Evolutionary conservation across 257 asterid species (phyloP).

Genomic region (Primulina tabacum): DNA sequence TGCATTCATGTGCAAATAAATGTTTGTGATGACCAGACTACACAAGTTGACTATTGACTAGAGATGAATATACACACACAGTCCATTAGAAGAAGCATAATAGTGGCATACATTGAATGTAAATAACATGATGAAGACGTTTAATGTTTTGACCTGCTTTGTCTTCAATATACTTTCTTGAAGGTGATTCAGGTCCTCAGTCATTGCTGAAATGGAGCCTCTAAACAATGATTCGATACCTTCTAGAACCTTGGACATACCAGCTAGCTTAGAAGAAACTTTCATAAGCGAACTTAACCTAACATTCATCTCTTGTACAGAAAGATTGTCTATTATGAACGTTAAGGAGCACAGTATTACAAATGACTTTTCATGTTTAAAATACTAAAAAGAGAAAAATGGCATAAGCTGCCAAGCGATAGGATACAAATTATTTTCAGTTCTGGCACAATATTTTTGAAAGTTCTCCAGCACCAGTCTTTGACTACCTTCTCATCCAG

Average conservation of each 20-base stretch:
- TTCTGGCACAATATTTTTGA: constrained; percentile 50
- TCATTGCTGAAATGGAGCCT: constrained; percentile 67
- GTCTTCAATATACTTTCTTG: constrained; percentile 79
- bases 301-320: constrained; percentile 45
- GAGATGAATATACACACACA: neutral
- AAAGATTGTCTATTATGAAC: constrained; percentile 49
- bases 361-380: neutral
- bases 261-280: constrained; percentile 69
- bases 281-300: constrained; percentile 52
- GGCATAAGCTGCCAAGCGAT: constrained; percentile 4
- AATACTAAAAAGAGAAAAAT: neutral
- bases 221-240: constrained; percentile 83
- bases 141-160: constrained; percentile 65
- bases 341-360: constrained; percentile 50
- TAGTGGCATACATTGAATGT: neutral
- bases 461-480: constrained; percentile 91
- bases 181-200: constrained; percentile 67
- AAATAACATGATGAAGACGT: neutral
- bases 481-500: constrained; percentile 96
- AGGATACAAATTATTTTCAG: constrained; percentile 85
- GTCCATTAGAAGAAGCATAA: constrained; percentile 11
- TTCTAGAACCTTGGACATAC: constrained; percentile 67
- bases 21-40: constrained; percentile 18
- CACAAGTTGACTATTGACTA: neutral
- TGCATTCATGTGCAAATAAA: constrained; percentile 12